A percentile compares a stretch with the other conserved stretches of the same genome.
Evolutionary conservation across 2,329 filamentous ascomycete species (phyloP).

Genomic region (Penicillium sp.): DNA sequence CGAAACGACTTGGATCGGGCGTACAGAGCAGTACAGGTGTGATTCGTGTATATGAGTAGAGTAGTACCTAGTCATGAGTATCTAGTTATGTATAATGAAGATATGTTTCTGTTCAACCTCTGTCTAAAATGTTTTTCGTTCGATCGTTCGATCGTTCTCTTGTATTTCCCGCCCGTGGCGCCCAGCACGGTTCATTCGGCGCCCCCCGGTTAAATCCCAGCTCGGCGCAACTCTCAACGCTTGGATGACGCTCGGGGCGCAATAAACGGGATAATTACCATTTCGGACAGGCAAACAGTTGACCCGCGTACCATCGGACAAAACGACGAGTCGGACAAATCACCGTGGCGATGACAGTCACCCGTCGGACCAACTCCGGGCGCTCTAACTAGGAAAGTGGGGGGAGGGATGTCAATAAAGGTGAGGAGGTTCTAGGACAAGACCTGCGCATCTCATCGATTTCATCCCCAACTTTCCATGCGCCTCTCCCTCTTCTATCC

Average conservation of each 20-base stretch:
- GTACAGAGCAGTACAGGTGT: slow-evolving; percentile 37
- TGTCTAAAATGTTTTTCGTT: neutral
- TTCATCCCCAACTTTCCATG: neutral
- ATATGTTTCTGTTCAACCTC: neutral
- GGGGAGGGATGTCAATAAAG: neutral
- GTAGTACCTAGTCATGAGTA: neutral
- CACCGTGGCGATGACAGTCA: neutral
- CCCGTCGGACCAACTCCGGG: slow-evolving; percentile 26
- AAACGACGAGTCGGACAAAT: neutral
- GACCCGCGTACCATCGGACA: neutral
- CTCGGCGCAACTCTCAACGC: neutral
- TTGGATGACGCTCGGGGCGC: no score
- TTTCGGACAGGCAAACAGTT: neutral
- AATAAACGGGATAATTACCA: neutral
- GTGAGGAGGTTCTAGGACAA: neutral
- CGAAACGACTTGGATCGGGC: slow-evolving; percentile 38
- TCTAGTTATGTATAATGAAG: neutral
- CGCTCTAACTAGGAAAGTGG: neutral
- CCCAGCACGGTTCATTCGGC: neutral
- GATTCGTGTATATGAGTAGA: slow-evolving; percentile 37
- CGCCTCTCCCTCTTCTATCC: neutral
- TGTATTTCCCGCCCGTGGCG: no score
- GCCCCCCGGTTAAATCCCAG: neutral
- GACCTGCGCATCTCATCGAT: neutral
- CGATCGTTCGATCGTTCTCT: neutral